These are phyloP conservation scores for Crotalaria pallida DNA, from an alignment of 306 rosid genomes.

Conservation along the genomic window DNA sequence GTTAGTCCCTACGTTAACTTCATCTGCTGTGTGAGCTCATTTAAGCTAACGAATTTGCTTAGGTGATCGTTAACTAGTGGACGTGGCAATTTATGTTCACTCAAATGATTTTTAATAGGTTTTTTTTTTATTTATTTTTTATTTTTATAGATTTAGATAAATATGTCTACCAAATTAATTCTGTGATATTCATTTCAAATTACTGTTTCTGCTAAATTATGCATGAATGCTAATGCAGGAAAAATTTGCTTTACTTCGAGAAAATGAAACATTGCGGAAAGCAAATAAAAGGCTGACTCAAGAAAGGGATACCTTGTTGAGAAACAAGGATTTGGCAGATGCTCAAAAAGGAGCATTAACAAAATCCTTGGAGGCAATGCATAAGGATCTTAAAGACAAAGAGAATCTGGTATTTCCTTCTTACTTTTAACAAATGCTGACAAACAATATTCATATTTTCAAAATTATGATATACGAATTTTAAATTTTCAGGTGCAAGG, in stretches of 20 bases:
- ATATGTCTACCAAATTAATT: background rate
- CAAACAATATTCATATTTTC: conserved; percentile 4
- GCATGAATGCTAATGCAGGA: conserved; percentile 53
- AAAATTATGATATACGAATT: conserved; percentile 19
- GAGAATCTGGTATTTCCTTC: conserved; percentile 61
- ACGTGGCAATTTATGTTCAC: no score
- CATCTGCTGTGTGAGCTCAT: no score
- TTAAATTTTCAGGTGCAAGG: conserved; percentile 57
- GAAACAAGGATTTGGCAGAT: conserved; percentile 62
- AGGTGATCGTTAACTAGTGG: no score
- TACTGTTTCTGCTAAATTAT: conserved; percentile 13
- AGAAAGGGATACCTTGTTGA: conserved; percentile 59
- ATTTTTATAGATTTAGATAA: background rate
- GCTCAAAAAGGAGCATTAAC: conserved; percentile 61
- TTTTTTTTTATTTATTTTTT: no score
- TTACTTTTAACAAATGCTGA: conserved; percentile 23
- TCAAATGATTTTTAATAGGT: no score
- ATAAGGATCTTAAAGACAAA: conserved; percentile 78
- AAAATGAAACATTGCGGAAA: conserved; percentile 56
- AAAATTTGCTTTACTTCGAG: conserved; percentile 62
- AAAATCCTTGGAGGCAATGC: conserved; percentile 73
- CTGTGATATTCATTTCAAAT: background rate
- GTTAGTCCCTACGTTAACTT: no score
- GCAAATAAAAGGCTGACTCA: conserved; percentile 50
- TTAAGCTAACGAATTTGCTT: no score